Percentiles rank a stretch among this genome's conserved stretches.
Conservation (phyloP, 805 yeast species). For the Candida tallmaniae region DNA sequence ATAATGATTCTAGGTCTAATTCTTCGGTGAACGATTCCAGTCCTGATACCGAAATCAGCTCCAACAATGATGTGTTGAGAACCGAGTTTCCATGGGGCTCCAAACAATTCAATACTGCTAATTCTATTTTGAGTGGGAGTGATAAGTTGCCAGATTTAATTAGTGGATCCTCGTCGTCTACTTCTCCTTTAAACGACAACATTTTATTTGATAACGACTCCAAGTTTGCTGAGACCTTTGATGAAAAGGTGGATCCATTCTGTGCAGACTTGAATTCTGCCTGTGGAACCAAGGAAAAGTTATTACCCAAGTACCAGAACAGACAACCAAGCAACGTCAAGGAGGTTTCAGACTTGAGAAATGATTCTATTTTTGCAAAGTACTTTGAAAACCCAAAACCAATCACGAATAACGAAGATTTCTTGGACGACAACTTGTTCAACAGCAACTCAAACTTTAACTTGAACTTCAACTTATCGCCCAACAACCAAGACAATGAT, state of each 20-base stretch:
- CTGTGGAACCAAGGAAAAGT: slow-evolving; percentile 73
- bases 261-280: slow-evolving; percentile 75
- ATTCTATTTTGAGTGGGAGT: neutral
- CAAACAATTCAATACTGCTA: neutral
- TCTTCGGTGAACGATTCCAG: slow-evolving; percentile 12
- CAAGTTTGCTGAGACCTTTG: too few relatives aligned
- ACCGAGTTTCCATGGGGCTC: slow-evolving; percentile 10
- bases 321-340: slow-evolving; percentile 11
- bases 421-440: slow-evolving; percentile 14
- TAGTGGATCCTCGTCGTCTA: slow-evolving; percentile 32
- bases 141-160: slow-evolving; percentile 31
- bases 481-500: slow-evolving; percentile 22
- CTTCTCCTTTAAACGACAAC: slow-evolving; percentile 37
- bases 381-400: slow-evolving; percentile 2
- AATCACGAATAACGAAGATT: slow-evolving; percentile 1
- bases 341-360: neutral
- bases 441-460: slow-evolving; percentile 12
- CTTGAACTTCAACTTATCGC: slow-evolving; percentile 11
- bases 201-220: slow-evolving; percentile 31
- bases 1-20: slow-evolving; percentile 11
- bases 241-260: slow-evolving; percentile 69
- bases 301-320: slow-evolving; percentile 49
- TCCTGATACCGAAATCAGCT: slow-evolving; percentile 13
- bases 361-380: slow-evolving; percentile 4
- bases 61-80: slow-evolving; percentile 2